Base-by-base conservation (phyloP, 1,139 yeast genomes). In the Hemisphaericaspora xylofermentans region DNA sequence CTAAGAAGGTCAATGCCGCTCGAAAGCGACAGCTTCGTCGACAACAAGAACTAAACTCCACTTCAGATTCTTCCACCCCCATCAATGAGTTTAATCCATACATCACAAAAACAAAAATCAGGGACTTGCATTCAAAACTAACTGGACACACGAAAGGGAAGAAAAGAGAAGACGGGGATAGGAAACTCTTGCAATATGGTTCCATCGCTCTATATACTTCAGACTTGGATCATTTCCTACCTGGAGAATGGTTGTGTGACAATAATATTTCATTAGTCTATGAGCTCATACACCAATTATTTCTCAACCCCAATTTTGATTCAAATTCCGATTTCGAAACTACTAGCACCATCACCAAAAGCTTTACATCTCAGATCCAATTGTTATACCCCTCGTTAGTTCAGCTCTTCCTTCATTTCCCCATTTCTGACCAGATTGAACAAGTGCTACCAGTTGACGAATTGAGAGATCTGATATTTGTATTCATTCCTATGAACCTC, bases 211-310 rank as follows among this genome's bases (percentile, higher is more conserved):
- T 71, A 15, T 71, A 71, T 49, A 54, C 58, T 33, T 61, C 70
- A 0, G 77, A 71, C 47, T 44, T 67, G 30, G 62, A 60, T 25
- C 70, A 62, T 43, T 49, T 71, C 0, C 44, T 68, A 21, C 75
- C 76, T 0, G 85, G 78, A 24, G 84, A 82, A 53, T 85, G 94
- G 94, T 63, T 86, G 25, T 82, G 81, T 52, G 94, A 85, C 53
- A 83, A 82, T 52, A 79, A 82, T 48, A 74, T 86, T 29, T 68
- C 86, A 1, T 76, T 84, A 44, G 61, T 82, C 18, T 84, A 73
- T 57, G 89, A 83, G 55, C 69, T 75, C 47, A 60, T 86, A 35
- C 48, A 38, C 30, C 58, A 51, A 40, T 50, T 49, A 18, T 61
- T 50, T 35, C 42, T 52, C 16, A 42, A 48, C 41, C 33, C 40